Evolutionary conservation across 2,329 filamentous ascomycete species (phyloP).

Genomic region (Curvularia lunata): DNA sequence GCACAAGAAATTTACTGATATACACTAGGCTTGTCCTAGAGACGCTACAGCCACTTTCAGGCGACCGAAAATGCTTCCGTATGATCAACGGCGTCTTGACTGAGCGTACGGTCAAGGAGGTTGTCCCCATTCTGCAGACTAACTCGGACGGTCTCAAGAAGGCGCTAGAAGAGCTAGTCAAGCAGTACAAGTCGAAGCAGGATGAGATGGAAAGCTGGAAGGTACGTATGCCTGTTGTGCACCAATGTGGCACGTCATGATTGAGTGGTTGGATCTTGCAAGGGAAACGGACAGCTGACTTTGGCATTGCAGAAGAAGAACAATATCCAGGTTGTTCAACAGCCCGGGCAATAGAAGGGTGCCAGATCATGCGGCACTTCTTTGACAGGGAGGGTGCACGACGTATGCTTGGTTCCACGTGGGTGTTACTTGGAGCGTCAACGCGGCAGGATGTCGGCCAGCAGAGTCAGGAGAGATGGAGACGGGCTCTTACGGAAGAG

Average conservation of each 20-base stretch:
- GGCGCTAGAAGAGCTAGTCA: slow-evolving; percentile 90
- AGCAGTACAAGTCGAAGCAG: slow-evolving; percentile 95
- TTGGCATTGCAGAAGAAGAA: slow-evolving; percentile 74
- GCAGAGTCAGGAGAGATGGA: slow-evolving; percentile 5
- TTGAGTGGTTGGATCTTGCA: background rate
- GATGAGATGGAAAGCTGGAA: slow-evolving; percentile 98
- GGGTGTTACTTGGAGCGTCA: slow-evolving; percentile 21
- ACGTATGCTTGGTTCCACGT: slow-evolving; percentile 23
- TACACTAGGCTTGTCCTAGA: slow-evolving; percentile 82
- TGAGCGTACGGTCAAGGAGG: slow-evolving; percentile 91
- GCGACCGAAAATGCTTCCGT: slow-evolving; percentile 94
- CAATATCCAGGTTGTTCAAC: slow-evolving; percentile 85
- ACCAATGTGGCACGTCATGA: background rate
- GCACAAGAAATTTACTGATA: slow-evolving; percentile 20
- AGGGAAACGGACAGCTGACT: slow-evolving; percentile 18
- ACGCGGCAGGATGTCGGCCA: slow-evolving; percentile 17
- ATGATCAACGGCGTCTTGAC: slow-evolving; percentile 98
- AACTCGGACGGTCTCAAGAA: slow-evolving; percentile 94
- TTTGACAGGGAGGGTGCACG: slow-evolving; percentile 24
- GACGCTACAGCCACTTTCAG: slow-evolving; percentile 80
- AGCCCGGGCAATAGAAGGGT: slow-evolving; percentile 53
- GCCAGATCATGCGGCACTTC: slow-evolving; percentile 17
- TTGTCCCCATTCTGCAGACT: slow-evolving; percentile 87
- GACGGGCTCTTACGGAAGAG: background rate
- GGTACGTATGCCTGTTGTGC: slow-evolving; percentile 61